Conservation (phyloP, 2,329 filamentous ascomycete species). For the Falciphora oryzae region DNA sequence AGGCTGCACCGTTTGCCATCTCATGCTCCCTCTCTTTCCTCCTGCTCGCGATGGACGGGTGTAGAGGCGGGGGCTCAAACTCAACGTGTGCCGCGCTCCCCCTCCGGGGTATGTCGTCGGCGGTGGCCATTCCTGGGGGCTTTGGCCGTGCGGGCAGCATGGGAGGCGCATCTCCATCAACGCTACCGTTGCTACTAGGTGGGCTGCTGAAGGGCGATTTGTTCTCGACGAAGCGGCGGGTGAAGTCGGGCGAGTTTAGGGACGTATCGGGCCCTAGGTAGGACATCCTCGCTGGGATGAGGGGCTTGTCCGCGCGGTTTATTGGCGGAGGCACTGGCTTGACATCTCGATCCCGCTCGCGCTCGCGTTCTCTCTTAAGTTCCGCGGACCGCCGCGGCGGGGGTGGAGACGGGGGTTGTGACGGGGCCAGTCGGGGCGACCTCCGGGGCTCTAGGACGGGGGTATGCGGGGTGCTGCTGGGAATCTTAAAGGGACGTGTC, state of each 20-base stretch:
- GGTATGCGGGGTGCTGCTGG: constrained; percentile 47
- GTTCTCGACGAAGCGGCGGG: constrained; percentile 34
- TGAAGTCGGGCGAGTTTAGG: constrained; percentile 22
- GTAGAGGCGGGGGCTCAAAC: constrained; percentile 49
- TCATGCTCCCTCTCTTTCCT: constrained; percentile 41
- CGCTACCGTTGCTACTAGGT: constrained; percentile 63
- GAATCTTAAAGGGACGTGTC: constrained; percentile 44
- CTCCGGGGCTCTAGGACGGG: constrained; percentile 41
- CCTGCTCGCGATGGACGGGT: constrained; percentile 40
- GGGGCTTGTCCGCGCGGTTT: constrained; percentile 69
- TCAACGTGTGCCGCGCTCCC: constrained; percentile 27
- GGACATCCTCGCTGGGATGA: constrained; percentile 27
- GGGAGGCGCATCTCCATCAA: constrained; percentile 45
- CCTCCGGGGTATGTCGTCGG: constrained; percentile 15
- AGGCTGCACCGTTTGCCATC: constrained; percentile 27
- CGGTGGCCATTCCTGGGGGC: constrained; percentile 29
- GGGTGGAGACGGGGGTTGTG: constrained; percentile 56
- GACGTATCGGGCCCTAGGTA: constrained; percentile 16
- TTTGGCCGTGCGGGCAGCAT: constrained; percentile 45
- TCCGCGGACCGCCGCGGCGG: constrained; percentile 59
- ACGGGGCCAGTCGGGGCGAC: constrained; percentile 42
- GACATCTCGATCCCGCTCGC: constrained; percentile 20
- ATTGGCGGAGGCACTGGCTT: constrained; percentile 62
- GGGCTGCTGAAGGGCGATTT: constrained; percentile 84
- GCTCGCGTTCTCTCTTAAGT: constrained; percentile 43